Evolutionary conservation across 768 basidiomycete species (phyloP), one percentile per base, ranked within the genome.

Genomic region (Boletellus ananiceps): DNA sequence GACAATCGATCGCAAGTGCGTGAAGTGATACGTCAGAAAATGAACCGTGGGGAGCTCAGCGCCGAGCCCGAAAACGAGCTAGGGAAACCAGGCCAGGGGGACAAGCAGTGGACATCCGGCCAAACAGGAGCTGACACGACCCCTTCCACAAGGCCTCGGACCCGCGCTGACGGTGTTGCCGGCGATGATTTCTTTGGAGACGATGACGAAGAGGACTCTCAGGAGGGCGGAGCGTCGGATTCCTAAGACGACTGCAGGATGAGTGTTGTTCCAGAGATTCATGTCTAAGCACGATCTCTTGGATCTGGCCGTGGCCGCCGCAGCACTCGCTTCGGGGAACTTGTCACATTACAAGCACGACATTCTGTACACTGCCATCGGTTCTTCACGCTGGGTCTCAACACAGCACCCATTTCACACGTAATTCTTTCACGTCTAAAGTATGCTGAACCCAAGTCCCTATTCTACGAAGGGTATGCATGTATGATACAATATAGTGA

Each of bases 1-100:
- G 75, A 81, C 47, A 64, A 70, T 19, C 75, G 86, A 9, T 75
- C 80, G 42, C 78, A 80, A 56, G 60, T 90, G n/a, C 76, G 82
- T 21, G 62, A 57, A 32, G 77, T 78, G 78, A 78, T 89, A 46
- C 74, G 74, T 29, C 69, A 69, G 44, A 74, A 72, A 50, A 89
- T 92, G 84, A 67, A 72, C 41, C 62, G 60, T 0, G 84, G 85
- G 1, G 79, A 80, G 44, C 47, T 92, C 36, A 70, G 76, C 2
- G 46, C 58, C 1, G 81, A 84, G 56, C 86, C 88, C 8, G 90
- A 93, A 59, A 56, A 62, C 7, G 70, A 71, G 11, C 54, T 65
- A 8, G 52, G 51, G 37, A 52, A 44, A 14, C 27, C 27, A 16
- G 54, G 46, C 27, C 44, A 36, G 33, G 58, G 54, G 33, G 46